Conservation (phyloP, 257 asterid species). For the Przewalskia tangutica region DNA sequence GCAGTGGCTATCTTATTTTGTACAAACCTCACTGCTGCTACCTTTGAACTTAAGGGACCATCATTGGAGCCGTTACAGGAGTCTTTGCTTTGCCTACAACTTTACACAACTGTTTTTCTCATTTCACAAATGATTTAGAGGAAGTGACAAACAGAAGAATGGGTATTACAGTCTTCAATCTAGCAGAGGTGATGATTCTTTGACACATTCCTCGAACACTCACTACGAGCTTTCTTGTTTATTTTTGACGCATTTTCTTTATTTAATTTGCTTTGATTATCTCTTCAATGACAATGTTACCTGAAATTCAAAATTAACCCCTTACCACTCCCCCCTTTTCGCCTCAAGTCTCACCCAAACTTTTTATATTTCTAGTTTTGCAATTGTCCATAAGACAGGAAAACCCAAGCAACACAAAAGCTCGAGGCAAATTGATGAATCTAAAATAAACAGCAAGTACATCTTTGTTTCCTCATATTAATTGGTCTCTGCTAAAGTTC, state of each 20-base stretch:
- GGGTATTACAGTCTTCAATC: not conserved
- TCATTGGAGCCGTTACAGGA: not conserved
- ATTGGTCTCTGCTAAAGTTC: no score
- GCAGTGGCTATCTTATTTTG: not conserved
- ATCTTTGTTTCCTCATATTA: no score
- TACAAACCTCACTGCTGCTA: not conserved
- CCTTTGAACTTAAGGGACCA: not conserved
- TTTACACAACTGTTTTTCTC: not conserved
- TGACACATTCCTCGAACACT: not conserved
- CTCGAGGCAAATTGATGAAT: not conserved
- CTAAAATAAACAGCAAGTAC: no score
- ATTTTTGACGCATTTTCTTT: not conserved
- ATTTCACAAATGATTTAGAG: not conserved
- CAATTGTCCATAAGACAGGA: not conserved
- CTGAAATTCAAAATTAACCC: not conserved
- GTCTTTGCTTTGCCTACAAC: not conserved
- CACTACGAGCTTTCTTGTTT: not conserved
- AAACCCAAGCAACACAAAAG: not conserved
- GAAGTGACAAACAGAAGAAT: not conserved
- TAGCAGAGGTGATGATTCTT: not conserved
- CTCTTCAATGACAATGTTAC: not conserved
- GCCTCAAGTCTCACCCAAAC: not conserved
- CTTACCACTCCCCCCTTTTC: not conserved
- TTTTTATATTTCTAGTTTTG: not conserved
- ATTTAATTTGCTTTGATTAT: not conserved